Percentiles rank a stretch among this genome's conserved stretches.
phyloP scores from a whole-genome alignment of 2,329 filamentous ascomycete species.

The Diplocarpon mali region DNA sequence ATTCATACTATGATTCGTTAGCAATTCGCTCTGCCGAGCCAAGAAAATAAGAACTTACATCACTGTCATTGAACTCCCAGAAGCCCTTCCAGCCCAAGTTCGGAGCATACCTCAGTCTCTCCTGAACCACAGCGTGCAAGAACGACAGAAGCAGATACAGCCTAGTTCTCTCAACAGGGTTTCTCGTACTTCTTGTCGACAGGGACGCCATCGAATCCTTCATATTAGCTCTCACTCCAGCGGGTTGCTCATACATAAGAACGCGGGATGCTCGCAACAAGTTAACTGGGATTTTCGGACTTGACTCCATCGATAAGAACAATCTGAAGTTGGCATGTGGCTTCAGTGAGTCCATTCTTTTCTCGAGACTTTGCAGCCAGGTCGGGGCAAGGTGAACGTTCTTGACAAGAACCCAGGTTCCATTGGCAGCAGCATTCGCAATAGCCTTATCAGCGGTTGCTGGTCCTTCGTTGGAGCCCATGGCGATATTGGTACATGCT shows the following conservation, averaged over 20 bases:
- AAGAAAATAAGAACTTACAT: conserved; percentile 54
- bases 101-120: conserved; percentile 86
- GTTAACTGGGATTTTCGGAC: conserved; percentile 93
- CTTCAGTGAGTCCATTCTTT: conserved; percentile 90
- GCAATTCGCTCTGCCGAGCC: conserved; percentile 39
- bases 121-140: conserved; percentile 90
- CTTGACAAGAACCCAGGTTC: conserved; percentile 96
- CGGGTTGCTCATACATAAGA: conserved; percentile 96
- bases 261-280: conserved; percentile 85
- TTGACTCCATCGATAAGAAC: conserved; percentile 97
- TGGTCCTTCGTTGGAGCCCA: conserved; percentile 94
- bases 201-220: conserved; percentile 88
- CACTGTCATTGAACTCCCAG: conserved; percentile 99
- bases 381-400: conserved; percentile 94
- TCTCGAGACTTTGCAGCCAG: conserved; percentile 95
- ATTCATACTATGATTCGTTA: conserved; percentile 66
- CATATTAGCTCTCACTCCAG: conserved; percentile 95
- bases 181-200: conserved; percentile 62
- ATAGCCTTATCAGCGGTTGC: conserved; percentile 93
- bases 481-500: conserved; percentile 91
- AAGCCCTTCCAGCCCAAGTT: conserved; percentile 95
- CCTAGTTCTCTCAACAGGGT: conserved; percentile 81
- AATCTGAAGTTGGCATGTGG: conserved; percentile 87
- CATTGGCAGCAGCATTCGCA: conserved; percentile 78
- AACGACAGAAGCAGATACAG: conserved; percentile 88